These are phyloP conservation scores for Abrus precatorius DNA, from an alignment of 306 rosid genomes.

Conservation along the genomic window DNA sequence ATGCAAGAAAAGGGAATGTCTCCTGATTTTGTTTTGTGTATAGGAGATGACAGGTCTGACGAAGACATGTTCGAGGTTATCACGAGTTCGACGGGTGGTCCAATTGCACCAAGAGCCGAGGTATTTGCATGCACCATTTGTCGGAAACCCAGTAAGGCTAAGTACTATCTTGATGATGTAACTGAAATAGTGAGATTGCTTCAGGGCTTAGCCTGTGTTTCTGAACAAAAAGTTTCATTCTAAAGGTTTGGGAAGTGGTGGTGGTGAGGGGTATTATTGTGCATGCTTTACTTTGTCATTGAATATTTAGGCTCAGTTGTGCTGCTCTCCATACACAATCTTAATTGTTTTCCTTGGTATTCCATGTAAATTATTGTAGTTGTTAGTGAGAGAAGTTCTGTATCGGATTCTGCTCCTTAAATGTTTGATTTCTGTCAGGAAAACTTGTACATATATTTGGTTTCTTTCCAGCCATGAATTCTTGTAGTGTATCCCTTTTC, in stretches of 20 bases:
- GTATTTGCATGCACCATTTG: conserved; percentile 56
- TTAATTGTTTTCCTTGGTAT: conserved; percentile 37
- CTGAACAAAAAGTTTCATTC: conserved; percentile 52
- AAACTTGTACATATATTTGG: conserved; percentile 58
- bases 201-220: conserved; percentile 78
- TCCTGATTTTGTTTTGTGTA: conserved; percentile 86
- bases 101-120: conserved; percentile 40
- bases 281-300: conserved; percentile 39
- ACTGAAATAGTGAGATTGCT: conserved; percentile 76
- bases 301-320: conserved; percentile 44
- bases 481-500: conserved; percentile 34
- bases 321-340: conserved; percentile 36
- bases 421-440: conserved; percentile 44
- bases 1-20: conserved; percentile 66
- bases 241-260: conserved; percentile 8
- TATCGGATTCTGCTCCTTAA: conserved; percentile 33
- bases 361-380: conserved; percentile 51
- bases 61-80: conserved; percentile 88
- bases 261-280: conserved; percentile 27
- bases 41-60: conserved; percentile 91
- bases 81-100: conserved; percentile 41
- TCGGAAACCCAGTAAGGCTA: conserved; percentile 59
- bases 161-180: conserved; percentile 56
- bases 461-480: conserved; percentile 44
- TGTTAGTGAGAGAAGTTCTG: conserved; percentile 47